Evolutionary conservation across 106 monocot species (phyloP).

Genomic region (Gastrodia elata): DNA sequence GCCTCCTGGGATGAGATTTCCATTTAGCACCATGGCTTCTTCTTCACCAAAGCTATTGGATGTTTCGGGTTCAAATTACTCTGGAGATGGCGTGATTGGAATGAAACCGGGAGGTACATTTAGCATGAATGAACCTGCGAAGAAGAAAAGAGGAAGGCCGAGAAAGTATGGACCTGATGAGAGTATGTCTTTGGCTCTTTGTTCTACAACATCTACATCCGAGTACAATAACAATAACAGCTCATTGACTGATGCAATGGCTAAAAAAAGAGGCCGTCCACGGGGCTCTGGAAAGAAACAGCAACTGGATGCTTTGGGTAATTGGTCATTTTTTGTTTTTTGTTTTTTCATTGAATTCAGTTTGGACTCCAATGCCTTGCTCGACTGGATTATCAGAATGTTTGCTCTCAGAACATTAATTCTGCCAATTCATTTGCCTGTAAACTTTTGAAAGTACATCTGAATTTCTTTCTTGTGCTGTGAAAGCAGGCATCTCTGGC

Average conservation of each 20-base stretch:
- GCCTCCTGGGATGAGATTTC: constrained; percentile 24
- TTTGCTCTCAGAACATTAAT: neutral
- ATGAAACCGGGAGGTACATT: constrained; percentile 14
- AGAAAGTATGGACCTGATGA: constrained; percentile 71
- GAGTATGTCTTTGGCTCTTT: constrained; percentile 43
- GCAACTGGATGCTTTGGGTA: constrained; percentile 65
- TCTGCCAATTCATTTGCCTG: neutral
- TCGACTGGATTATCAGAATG: neutral
- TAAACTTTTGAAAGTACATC: neutral
- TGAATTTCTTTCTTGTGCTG: neutral
- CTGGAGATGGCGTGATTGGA: constrained; percentile 14
- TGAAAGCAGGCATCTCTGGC: neutral
- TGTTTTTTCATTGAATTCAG: neutral
- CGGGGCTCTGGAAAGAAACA: constrained; percentile 56
- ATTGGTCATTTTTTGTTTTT: neutral
- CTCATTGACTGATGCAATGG: constrained; percentile 21
- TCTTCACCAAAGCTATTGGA: constrained; percentile 21
- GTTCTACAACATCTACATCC: constrained; percentile 21
- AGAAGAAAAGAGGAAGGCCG: constrained; percentile 68
- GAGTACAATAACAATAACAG: constrained; percentile 15
- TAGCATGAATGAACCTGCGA: constrained; percentile 32
- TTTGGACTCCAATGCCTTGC: neutral
- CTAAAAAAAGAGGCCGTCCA: constrained; percentile 52
- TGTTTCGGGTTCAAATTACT: constrained; percentile 8
- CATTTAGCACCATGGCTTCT: constrained; percentile 18